Conservation (phyloP, 176 grass and related monocot species). For the Aegilops umbellulata region DNA sequence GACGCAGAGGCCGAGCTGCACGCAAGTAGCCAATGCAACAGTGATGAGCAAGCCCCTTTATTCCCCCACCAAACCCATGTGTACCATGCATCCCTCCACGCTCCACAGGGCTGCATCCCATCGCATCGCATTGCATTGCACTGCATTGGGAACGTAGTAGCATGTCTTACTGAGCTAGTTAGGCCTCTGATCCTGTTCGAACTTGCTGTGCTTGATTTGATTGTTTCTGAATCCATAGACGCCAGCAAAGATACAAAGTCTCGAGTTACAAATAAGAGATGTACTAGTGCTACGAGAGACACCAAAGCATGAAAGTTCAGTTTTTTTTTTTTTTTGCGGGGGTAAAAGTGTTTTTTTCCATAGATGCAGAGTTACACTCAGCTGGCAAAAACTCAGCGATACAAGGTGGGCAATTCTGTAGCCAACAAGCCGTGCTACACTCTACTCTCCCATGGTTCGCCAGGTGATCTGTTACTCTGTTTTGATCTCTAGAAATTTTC, state of each 20-base stretch:
- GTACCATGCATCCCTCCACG: not conserved
- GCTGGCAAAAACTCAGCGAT: no score
- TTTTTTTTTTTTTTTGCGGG: no score
- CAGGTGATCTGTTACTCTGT: no score
- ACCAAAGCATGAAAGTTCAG: no score
- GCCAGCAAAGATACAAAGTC: constrained; percentile 19
- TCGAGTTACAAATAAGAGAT: constrained; percentile 11
- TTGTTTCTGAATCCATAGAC: not conserved
- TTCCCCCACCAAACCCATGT: constrained; percentile 31
- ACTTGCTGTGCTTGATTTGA: constrained; percentile 16
- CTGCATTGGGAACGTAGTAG: no score
- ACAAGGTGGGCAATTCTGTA: no score
- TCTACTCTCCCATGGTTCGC: no score
- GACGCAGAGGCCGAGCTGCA: not conserved
- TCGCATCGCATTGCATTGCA: constrained; percentile 7
- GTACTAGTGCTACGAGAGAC: not conserved
- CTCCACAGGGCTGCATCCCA: not conserved
- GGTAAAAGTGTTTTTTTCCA: no score
- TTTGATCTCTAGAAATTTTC: no score
- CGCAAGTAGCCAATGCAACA: constrained; percentile 35
- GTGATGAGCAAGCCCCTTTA: constrained; percentile 16
- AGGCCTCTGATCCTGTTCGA: not conserved
- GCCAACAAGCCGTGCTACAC: no score
- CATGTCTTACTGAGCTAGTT: not conserved
- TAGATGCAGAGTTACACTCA: no score